Percentiles rank a stretch among this genome's conserved stretches.
These are phyloP conservation scores for Salix suchowensis DNA, from an alignment of 345 rosid species.

Conservation along the genomic window DNA sequence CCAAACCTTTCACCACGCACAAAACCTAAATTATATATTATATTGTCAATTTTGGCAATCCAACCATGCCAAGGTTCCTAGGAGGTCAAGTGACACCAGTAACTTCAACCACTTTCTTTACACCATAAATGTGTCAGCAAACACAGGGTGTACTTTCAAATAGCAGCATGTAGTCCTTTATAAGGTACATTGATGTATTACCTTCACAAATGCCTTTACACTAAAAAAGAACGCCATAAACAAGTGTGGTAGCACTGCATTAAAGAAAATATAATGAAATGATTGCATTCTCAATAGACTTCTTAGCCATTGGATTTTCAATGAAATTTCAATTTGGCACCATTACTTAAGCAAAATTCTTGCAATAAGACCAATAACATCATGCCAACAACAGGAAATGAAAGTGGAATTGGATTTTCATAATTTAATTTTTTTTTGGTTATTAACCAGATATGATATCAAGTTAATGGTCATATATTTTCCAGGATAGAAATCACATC, in stretches of 20 bases:
- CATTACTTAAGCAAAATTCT: not conserved
- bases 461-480: not conserved
- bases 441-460: not conserved
- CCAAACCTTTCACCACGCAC: too few relatives aligned
- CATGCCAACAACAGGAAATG: not conserved
- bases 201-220: not conserved
- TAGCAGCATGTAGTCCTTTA: too few relatives aligned
- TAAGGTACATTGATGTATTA: not conserved
- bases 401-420: too few relatives aligned
- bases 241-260: not conserved
- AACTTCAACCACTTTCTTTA: not conserved
- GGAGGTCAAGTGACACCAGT: not conserved
- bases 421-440: too few relatives aligned
- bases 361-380: not conserved
- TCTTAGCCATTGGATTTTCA: not conserved
- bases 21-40: too few relatives aligned
- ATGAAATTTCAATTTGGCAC: not conserved
- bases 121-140: too few relatives aligned
- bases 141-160: too few relatives aligned
- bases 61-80: too few relatives aligned
- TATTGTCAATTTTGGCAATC: too few relatives aligned
- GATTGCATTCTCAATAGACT: not conserved
- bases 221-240: not conserved
- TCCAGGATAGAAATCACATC: constrained; percentile 1
- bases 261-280: constrained; percentile 2